Evolutionary conservation across 192 early-diverging fungal genomes (phyloP).

Genomic region (Entrophospora sp.): DNA sequence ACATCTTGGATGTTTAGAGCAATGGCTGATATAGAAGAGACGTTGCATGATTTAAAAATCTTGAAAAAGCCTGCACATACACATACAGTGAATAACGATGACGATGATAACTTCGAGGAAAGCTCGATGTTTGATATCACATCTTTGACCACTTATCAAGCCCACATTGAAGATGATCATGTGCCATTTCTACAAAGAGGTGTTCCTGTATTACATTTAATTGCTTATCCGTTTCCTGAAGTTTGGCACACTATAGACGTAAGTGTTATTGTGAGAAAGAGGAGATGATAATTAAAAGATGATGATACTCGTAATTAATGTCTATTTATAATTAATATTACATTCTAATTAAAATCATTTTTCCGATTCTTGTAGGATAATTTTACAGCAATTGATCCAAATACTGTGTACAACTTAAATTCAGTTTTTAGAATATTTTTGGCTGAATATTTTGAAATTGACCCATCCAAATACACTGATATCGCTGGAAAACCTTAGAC

Average conservation of each 20-base stretch:
- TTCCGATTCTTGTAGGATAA: constrained; percentile 45
- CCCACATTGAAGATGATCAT: constrained; percentile 76
- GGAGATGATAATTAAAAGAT: not conserved
- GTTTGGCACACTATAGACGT: constrained; percentile 74
- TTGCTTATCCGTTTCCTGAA: constrained; percentile 75
- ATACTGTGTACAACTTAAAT: constrained; percentile 61
- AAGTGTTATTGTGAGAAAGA: not conserved
- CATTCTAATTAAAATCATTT: not conserved
- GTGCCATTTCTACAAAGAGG: constrained; percentile 71
- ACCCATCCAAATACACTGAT: no score
- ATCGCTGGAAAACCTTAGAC: no score
- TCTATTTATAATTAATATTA: not conserved
- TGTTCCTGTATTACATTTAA: constrained; percentile 80
- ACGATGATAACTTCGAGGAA: constrained; percentile 18
- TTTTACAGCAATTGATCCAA: constrained; percentile 52
- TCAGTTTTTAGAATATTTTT: constrained; percentile 72
- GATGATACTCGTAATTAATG: not conserved
- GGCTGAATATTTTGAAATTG: constrained; percentile 45
- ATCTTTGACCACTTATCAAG: constrained; percentile 16
- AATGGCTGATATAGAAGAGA: constrained; percentile 55
- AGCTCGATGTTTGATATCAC: constrained; percentile 23
- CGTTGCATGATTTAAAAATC: constrained; percentile 52
- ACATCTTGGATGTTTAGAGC: constrained; percentile 61
- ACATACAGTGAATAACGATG: constrained; percentile 11
- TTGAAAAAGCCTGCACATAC: no score